phyloP scores from a whole-genome alignment of 805 yeast species.

The Sugiyamaella floridensis region DNA sequence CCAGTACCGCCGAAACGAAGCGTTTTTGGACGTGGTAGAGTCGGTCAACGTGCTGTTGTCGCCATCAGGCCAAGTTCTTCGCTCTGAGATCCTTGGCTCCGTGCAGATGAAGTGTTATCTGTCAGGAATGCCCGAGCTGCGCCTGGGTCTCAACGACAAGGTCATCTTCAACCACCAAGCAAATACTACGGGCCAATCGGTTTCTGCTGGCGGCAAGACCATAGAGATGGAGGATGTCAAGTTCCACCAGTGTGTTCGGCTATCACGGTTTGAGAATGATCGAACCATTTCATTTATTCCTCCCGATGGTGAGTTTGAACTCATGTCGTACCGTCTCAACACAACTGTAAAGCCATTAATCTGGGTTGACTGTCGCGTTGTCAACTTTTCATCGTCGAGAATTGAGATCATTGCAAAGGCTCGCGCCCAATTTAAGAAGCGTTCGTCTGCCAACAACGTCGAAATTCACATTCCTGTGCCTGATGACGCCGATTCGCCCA shows the following conservation, averaged over 20 bases:
- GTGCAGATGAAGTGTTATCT: constrained; percentile 67
- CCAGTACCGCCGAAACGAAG: constrained; percentile 79
- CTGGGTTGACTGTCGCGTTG: constrained; percentile 42
- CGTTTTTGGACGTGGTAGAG: constrained; percentile 81
- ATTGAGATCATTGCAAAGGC: constrained; percentile 43
- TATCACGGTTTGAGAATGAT: constrained; percentile 53
- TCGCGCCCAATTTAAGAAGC: constrained; percentile 56
- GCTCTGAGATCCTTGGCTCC: constrained; percentile 65
- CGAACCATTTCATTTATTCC: constrained; percentile 71
- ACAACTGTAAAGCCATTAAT: constrained; percentile 44
- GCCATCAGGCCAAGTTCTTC: constrained; percentile 51
- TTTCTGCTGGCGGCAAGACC: constrained; percentile 23
- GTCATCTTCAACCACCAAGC: constrained; percentile 24
- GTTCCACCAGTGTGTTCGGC: constrained; percentile 83
- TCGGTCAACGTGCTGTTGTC: constrained; percentile 62
- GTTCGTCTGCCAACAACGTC: constrained; percentile 53
- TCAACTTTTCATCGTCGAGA: constrained; percentile 36
- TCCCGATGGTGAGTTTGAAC: constrained; percentile 79
- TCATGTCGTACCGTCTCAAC: constrained; percentile 45
- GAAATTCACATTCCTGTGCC: constrained; percentile 60
- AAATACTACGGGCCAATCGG: constrained; percentile 24
- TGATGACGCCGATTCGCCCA: constrained; percentile 50
- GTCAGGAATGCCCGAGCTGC: constrained; percentile 84
- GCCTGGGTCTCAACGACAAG: constrained; percentile 59
- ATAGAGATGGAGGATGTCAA: constrained; percentile 57